phyloP scores from a whole-genome alignment of 2,329 filamentous ascomycete genomes.

The Pyricularia pennisetigena region DNA sequence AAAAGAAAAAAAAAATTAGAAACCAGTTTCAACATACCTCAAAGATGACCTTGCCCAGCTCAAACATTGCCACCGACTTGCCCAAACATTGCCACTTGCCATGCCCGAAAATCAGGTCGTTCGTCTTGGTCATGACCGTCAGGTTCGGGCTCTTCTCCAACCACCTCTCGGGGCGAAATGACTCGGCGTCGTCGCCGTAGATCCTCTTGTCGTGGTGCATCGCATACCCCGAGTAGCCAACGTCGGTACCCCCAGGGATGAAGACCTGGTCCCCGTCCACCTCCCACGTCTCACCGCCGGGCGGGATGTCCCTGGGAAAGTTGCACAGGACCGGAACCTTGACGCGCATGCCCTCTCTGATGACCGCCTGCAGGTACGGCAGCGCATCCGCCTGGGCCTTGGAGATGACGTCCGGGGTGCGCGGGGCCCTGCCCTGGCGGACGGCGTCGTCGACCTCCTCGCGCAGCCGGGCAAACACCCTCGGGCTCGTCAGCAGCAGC shows the following conservation, averaged over 20 bases:
- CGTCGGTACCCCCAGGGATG: conserved; percentile 17
- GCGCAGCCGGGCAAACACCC: conserved; percentile 30
- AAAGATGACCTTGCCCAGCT: conserved; percentile 29
- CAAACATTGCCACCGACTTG: conserved; percentile 28
- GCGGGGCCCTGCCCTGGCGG: conserved; percentile 8
- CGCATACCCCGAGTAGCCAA: conserved; percentile 10
- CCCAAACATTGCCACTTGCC: conserved; percentile 25
- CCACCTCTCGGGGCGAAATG: background rate
- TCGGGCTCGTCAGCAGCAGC: conserved; percentile 34
- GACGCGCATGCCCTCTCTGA: conserved; percentile 14
- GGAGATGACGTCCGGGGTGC: conserved; percentile 17
- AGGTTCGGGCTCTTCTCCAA: background rate
- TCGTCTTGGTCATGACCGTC: conserved; percentile 23
- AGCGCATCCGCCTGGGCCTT: conserved; percentile 16
- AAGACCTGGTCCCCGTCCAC: conserved; percentile 10
- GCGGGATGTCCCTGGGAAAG: conserved; percentile 11
- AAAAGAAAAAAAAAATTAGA: too few species aligned
- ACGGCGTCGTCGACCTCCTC: conserved; percentile 32
- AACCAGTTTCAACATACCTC: conserved; percentile 21
- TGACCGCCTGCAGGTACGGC: conserved; percentile 10
- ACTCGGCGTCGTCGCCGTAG: background rate
- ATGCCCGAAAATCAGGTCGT: conserved; percentile 17
- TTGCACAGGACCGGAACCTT: conserved; percentile 10
- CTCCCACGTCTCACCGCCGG: conserved; percentile 16
- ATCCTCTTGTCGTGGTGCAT: conserved; percentile 6